Percentiles rank a stretch among this genome's conserved stretches.
These are phyloP conservation scores for Dioscorea alata DNA, from an alignment of 106 monocot species.

Conservation along the genomic window DNA sequence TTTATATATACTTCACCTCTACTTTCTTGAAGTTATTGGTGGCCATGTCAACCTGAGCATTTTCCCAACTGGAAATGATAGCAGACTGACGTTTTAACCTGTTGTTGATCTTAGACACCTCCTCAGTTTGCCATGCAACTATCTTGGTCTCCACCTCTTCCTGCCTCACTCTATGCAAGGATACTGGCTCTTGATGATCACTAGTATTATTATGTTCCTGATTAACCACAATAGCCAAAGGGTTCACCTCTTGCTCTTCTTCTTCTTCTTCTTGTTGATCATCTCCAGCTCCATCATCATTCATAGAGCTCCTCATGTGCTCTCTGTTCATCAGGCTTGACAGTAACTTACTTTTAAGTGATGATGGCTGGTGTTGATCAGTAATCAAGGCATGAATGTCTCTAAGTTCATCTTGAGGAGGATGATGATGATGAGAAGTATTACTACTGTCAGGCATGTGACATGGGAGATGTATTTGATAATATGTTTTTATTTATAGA, in stretches of 20 bases:
- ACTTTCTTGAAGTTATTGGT: conserved; percentile 54
- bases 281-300: conserved; percentile 23
- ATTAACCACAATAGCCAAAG: conserved; percentile 70
- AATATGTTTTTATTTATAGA: too few species aligned
- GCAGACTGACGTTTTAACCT: conserved; percentile 79
- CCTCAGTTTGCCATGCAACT: conserved; percentile 70
- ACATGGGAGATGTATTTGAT: too few species aligned
- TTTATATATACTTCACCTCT: conserved; percentile 39
- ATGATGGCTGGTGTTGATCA: too few species aligned
- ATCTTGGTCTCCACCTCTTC: conserved; percentile 83
- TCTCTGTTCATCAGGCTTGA: neutral
- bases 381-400: neutral
- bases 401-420: neutral
- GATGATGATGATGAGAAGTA: too few species aligned
- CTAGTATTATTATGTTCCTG: conserved; percentile 30
- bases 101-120: conserved; percentile 84
- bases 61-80: conserved; percentile 74
- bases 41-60: conserved; percentile 71
- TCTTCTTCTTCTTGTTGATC: conserved; percentile 35
- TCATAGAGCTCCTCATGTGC: conserved; percentile 61
- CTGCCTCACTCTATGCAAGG: conserved; percentile 51
- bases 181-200: conserved; percentile 44
- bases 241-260: conserved; percentile 62
- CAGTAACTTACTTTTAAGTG: too few species aligned
- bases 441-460: too few species aligned